Evolutionary conservation across 2,329 filamentous ascomycete species (phyloP).

Genomic region (Zasmidium citrigriseum): DNA sequence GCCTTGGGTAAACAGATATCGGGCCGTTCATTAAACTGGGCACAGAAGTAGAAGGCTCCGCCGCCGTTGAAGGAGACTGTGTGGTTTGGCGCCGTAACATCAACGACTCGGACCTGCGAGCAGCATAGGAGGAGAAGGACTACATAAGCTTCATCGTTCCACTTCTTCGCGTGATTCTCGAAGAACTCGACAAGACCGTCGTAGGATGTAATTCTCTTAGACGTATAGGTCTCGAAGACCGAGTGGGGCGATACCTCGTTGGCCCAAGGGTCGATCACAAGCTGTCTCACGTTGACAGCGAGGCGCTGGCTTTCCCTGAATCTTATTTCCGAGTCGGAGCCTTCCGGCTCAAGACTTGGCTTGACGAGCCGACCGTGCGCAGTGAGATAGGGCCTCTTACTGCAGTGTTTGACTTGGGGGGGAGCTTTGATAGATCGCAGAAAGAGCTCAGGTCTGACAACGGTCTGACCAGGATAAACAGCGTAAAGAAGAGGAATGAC

Average conservation of each 20-base stretch:
- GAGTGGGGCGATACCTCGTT: background rate
- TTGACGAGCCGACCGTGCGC: too few relatives aligned
- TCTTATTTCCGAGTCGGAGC: too few relatives aligned
- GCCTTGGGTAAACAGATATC: too few relatives aligned
- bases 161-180: background rate
- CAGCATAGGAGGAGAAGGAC: conserved; percentile 3
- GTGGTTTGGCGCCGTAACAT: too few relatives aligned
- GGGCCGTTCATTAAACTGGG: too few relatives aligned
- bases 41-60: too few relatives aligned
- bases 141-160: conserved; percentile 5
- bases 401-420: background rate
- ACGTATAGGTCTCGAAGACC: too few relatives aligned
- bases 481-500: conserved; percentile 1
- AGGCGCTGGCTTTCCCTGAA: background rate
- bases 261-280: conserved; percentile 9
- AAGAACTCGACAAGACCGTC: background rate
- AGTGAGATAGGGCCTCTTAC: too few relatives aligned
- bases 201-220: too few relatives aligned
- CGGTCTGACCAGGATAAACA: conserved; percentile 8
- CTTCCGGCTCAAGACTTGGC: too few relatives aligned
- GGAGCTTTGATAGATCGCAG: conserved; percentile 5
- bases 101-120: too few relatives aligned
- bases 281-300: conserved; percentile 4
- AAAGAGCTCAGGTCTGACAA: conserved; percentile 7
- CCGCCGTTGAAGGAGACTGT: too few relatives aligned